Conservation (phyloP, 2,329 filamentous ascomycete species). For the Fusarium sp. region DNA sequence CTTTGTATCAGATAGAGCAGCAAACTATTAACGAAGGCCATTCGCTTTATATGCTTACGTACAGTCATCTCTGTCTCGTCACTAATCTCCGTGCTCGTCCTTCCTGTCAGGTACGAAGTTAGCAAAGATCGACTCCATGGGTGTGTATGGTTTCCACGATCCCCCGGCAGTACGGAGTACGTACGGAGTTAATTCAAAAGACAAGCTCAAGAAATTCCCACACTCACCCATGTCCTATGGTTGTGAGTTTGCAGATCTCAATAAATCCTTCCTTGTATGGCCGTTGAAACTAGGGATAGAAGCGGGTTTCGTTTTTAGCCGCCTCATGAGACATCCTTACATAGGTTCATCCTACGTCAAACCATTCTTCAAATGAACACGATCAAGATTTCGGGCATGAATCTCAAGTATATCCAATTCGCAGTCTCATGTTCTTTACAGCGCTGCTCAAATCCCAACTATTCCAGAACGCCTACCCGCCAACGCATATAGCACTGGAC, state of each 20-base stretch:
- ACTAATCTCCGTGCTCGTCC: slow-evolving; percentile 31
- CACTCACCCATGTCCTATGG: neutral
- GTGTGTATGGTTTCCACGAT: slow-evolving; percentile 1
- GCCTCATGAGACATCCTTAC: slow-evolving; percentile 7
- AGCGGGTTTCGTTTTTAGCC: slow-evolving; percentile 8
- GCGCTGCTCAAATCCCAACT: slow-evolving; percentile 33
- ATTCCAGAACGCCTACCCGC: slow-evolving; percentile 42
- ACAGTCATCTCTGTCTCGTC: slow-evolving; percentile 16
- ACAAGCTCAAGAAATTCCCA: slow-evolving; percentile 4
- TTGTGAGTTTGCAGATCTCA: slow-evolving; percentile 34
- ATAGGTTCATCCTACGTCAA: neutral
- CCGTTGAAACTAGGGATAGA: slow-evolving; percentile 7
- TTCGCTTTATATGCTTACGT: slow-evolving; percentile 2
- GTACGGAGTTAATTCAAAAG: neutral
- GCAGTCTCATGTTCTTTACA: slow-evolving; percentile 23
- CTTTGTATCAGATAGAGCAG: slow-evolving; percentile 9
- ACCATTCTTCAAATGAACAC: neutral
- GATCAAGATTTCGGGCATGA: neutral
- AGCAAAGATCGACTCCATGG: slow-evolving; percentile 16
- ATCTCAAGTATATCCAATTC: neutral
- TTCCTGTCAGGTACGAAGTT: slow-evolving; percentile 5
- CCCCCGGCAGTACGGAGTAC: neutral
- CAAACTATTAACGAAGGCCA: neutral
- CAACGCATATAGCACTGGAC: slow-evolving; percentile 37
- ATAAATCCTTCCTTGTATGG: slow-evolving; percentile 29